These are phyloP conservation scores for Castanea sativa DNA, from an alignment of 306 rosid species.

Conservation along the genomic window DNA sequence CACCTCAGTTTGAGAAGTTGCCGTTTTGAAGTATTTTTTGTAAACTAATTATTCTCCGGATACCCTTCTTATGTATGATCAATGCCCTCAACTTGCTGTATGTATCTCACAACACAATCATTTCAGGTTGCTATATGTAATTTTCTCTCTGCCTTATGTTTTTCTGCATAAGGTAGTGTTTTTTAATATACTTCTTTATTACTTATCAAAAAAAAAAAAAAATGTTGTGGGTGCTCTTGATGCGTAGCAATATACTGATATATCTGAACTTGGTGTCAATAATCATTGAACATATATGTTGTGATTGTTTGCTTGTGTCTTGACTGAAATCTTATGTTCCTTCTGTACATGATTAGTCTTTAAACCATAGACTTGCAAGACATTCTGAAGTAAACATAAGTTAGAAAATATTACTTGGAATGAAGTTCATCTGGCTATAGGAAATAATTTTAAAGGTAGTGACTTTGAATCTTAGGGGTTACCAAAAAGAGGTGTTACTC, in stretches of 20 bases:
- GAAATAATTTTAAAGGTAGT: no score
- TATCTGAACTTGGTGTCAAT: neutral
- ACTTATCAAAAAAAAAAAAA: no score
- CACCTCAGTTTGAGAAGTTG: neutral
- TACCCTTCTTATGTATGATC: neutral
- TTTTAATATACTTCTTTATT: no score
- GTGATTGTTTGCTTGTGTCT: neutral
- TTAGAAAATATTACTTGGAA: no score
- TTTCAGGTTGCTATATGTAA: neutral
- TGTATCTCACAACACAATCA: neutral
- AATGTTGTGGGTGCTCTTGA: neutral
- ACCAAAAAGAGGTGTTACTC: no score
- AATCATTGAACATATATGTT: neutral
- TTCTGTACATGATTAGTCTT: no score
- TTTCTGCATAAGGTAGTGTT: no score
- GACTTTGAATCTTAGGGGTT: no score
- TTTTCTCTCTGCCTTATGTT: no score
- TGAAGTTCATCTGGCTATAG: no score
- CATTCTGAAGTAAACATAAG: no score
- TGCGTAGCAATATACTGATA: neutral
- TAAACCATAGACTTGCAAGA: no score
- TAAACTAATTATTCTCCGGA: neutral
- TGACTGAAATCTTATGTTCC: neutral
- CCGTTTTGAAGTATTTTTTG: neutral
- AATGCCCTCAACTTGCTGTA: neutral